Evolutionary conservation across 2,329 filamentous ascomycete genomes (phyloP).

Genomic region (Aspergillus fructus): DNA sequence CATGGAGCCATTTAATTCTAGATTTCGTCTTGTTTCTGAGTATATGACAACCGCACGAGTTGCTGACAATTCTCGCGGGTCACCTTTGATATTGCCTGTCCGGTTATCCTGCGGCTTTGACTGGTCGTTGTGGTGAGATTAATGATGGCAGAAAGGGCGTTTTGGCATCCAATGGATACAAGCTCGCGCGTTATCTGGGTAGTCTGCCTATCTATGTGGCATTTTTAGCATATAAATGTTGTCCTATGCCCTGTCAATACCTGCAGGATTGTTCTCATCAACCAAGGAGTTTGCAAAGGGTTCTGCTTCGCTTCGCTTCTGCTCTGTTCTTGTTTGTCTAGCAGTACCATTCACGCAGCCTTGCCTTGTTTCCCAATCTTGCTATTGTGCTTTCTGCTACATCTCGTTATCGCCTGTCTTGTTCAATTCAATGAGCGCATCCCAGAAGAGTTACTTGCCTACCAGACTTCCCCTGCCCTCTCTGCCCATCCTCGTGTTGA

Average conservation of each 20-base stretch:
- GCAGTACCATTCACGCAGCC: neutral
- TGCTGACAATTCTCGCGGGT: slow-evolving; percentile 8
- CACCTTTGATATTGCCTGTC: slow-evolving; percentile 7
- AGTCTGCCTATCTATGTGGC: slow-evolving; percentile 12
- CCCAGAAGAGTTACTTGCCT: no score
- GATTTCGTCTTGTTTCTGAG: slow-evolving; percentile 24
- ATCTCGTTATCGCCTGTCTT: neutral
- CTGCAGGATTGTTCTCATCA: slow-evolving; percentile 15
- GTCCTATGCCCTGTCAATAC: slow-evolving; percentile 15
- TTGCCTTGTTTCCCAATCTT: neutral
- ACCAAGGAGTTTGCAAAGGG: slow-evolving; percentile 20
- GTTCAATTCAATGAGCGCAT: no score
- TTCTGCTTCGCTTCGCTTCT: slow-evolving; percentile 3
- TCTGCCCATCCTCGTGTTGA: neutral
- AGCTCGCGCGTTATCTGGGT: slow-evolving; percentile 10
- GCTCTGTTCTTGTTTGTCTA: neutral
- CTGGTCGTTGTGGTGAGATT: slow-evolving; percentile 13
- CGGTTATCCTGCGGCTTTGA: slow-evolving; percentile 2
- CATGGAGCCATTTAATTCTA: slow-evolving; percentile 29
- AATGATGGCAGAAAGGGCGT: slow-evolving; percentile 19
- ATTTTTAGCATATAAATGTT: slow-evolving; percentile 22
- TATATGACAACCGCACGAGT: slow-evolving; percentile 20
- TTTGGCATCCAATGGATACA: slow-evolving; percentile 17
- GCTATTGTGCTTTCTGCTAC: neutral
- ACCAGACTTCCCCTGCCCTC: neutral